phyloP scores from a whole-genome alignment of 208 protist genomes.

The Jaenimonas drosophilae region DNA sequence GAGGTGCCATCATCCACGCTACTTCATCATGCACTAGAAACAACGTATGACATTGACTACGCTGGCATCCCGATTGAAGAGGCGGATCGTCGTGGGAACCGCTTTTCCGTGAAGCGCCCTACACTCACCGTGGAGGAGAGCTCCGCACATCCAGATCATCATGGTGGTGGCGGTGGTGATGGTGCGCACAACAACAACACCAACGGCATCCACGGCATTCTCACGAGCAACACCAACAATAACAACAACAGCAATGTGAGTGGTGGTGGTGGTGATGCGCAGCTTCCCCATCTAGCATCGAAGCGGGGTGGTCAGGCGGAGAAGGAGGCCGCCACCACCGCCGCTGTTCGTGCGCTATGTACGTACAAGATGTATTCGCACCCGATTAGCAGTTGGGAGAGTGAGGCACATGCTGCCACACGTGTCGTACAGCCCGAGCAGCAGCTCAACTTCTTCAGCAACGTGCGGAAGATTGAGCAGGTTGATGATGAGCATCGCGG shows the following conservation, averaged over 20 bases:
- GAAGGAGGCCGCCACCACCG: neutral
- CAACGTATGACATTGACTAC: constrained; percentile 67
- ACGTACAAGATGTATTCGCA: constrained; percentile 9
- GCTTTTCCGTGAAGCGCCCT: neutral
- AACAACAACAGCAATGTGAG: neutral
- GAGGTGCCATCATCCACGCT: constrained; percentile 4
- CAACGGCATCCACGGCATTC: neutral
- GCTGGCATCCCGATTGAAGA: constrained; percentile 4
- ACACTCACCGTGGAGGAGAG: too few species aligned
- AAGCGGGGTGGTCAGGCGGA: neutral
- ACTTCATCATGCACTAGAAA: constrained; percentile 45
- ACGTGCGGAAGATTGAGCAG: constrained; percentile 54
- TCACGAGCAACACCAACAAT: neutral
- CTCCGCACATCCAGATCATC: too few species aligned
- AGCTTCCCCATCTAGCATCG: neutral
- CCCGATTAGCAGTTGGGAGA: constrained; percentile 43
- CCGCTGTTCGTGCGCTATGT: neutral
- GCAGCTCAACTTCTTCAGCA: constrained; percentile 53
- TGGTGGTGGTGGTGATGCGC: neutral
- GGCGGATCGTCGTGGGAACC: neutral
- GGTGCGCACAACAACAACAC: neutral
- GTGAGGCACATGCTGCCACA: constrained; percentile 32
- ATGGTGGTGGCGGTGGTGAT: neutral
- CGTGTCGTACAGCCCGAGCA: constrained; percentile 34
- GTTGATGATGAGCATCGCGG: constrained; percentile 57